Percentiles rank a stretch among this genome's conserved stretches.
phyloP scores from a whole-genome alignment of 169 alveolate species.

The Miamiensis avidus region DNA sequence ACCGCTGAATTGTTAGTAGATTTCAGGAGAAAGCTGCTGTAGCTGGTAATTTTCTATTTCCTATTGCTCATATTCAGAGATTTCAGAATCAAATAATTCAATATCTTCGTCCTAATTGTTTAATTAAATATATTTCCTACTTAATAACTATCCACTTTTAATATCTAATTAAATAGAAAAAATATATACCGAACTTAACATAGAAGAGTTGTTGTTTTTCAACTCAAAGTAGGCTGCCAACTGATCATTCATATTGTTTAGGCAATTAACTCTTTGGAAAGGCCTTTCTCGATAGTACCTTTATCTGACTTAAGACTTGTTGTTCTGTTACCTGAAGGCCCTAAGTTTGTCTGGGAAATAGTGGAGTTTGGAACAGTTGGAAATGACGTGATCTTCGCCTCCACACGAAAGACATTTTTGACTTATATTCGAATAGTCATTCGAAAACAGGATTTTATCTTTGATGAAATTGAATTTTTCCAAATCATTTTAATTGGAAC shows the following conservation, averaged over 20 bases:
- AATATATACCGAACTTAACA: no score
- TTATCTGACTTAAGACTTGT: not conserved
- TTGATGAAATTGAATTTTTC: conserved; percentile 11
- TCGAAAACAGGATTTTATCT: conserved; percentile 3
- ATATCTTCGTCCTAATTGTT: no score
- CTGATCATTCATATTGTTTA: no score
- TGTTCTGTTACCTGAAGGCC: not conserved
- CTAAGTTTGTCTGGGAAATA: not conserved
- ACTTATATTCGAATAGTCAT: conserved; percentile 1
- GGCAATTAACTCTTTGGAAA: not conserved
- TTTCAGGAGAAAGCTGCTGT: no score
- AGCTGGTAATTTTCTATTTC: not conserved
- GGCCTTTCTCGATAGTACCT: not conserved
- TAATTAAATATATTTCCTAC: no score
- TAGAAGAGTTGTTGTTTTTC: no score
- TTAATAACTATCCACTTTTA: no score
- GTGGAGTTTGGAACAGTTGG: not conserved
- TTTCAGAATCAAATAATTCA: not conserved
- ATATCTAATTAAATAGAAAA: no score
- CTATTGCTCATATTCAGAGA: not conserved
- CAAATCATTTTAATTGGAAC: not conserved
- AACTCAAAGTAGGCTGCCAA: no score
- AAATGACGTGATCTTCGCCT: not conserved
- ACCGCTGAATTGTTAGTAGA: no score
- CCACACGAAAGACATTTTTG: not conserved